Base-by-base conservation (phyloP, 805 yeast genomes). In the Metschnikowia colocasiae region DNA sequence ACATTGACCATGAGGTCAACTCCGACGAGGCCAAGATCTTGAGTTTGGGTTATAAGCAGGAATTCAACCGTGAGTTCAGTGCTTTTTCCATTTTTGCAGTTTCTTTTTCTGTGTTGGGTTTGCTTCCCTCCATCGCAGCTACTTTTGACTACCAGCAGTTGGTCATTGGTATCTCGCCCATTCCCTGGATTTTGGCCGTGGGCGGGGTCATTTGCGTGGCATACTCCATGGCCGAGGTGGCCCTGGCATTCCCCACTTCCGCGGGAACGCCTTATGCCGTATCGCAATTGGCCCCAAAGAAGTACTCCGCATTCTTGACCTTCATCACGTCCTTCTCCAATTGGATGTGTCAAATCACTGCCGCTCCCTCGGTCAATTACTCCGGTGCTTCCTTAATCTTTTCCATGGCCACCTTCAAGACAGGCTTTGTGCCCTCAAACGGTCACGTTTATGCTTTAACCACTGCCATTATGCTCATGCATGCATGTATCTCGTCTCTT, bases 181-280 rank as follows among this genome's bases (percentile, higher is more conserved):
- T 83, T 40, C 79, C 85, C 4, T 76, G 75, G 87, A 56, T 82
- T 19, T 63, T 80, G 15, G 84, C 83, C 32, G 70, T 80, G 66
- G 48, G 73, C 29, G 80, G 83, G 33, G 74, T 83, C 45, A 68
- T 77, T 43, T 70, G 75, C 4, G 86, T 83, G 39, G 85, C 85
- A 10, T 67, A 74, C 37, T 74, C 82, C 16, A 70, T 83, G 77
- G 85, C 86, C 0, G 88, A 83, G 59, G 69, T 83, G 27, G 76
- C 85, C 10, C 73, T 80, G 22, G 81, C 85, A 5, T 79, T 79
- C 66, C 89, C 89, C 33, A 82, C 85, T 6, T 72, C 83, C 9
- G 79, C 85, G 23, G 88, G 88, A 39, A 74, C 85, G 7, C 85
- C 85, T 41, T 83, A 83, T 55, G 86, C 88, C 49, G 82, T 82